Percentiles rank a stretch among this genome's conserved stretches.
phyloP scores from a whole-genome alignment of 176 grass and related monocot genomes.

The Oryza punctata region DNA sequence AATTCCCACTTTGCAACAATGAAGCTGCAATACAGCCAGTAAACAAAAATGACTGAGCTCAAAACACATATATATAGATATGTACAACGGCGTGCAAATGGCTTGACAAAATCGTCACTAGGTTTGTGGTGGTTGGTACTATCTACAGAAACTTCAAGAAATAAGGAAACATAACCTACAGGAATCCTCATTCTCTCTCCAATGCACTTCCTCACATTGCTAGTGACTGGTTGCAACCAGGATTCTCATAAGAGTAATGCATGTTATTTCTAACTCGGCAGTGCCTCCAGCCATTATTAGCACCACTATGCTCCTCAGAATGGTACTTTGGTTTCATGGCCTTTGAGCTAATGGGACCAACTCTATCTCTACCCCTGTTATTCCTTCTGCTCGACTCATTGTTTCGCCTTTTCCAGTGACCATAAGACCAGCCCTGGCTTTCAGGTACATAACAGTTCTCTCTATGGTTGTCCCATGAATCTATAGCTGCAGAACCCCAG shows the following conservation, averaged over 20 bases:
- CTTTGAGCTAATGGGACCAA: constrained; percentile 46
- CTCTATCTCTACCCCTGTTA: constrained; percentile 47
- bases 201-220: constrained; percentile 33
- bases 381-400: constrained; percentile 44
- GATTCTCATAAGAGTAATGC: constrained; percentile 41
- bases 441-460: constrained; percentile 16
- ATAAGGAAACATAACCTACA: constrained; percentile 1
- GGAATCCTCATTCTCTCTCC: constrained; percentile 11
- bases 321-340: constrained; percentile 60
- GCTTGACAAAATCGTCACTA: constrained; percentile 36
- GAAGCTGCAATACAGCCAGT: constrained; percentile 30
- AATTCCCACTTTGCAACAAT: constrained; percentile 5
- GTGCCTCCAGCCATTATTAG: constrained; percentile 41
- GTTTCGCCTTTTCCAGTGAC: constrained; percentile 41
- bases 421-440: constrained; percentile 32
- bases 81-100: background rate
- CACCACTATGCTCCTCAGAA: constrained; percentile 8
- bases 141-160: constrained; percentile 33
- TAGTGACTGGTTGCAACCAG: constrained; percentile 53
- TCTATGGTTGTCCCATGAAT: constrained; percentile 37
- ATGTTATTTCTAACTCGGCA: constrained; percentile 51
- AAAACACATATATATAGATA: constrained; percentile 30
- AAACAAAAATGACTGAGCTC: constrained; percentile 21
- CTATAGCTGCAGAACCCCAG: constrained; percentile 35
- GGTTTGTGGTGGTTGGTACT: constrained; percentile 12